phyloP scores from a whole-genome alignment of 2,329 filamentous ascomycete genomes.

The Fusarium globosum region DNA sequence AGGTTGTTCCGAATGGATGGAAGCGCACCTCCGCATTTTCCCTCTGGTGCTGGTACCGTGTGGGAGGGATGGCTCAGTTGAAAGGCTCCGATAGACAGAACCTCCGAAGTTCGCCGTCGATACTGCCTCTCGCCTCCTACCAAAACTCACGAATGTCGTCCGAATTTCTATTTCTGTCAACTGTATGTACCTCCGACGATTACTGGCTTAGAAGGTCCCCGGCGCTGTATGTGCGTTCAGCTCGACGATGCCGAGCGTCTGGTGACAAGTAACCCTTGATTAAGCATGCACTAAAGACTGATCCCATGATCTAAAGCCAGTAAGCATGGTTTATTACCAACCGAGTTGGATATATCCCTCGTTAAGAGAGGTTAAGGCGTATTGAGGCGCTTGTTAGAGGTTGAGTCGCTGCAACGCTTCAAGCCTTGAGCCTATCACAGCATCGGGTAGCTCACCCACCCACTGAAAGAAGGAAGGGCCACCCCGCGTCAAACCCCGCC shows the following conservation, averaged over 20 bases:
- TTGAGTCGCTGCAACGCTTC: constrained; percentile 12
- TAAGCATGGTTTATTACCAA: constrained; percentile 1
- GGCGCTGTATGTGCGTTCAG: background rate
- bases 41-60: background rate
- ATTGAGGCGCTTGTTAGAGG: constrained; percentile 16
- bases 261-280: constrained; percentile 19
- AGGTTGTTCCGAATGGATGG: background rate
- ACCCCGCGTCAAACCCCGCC: constrained; percentile 40
- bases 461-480: constrained; percentile 3
- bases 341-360: constrained; percentile 26
- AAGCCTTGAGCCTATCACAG: background rate
- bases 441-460: background rate
- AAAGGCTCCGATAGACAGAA: background rate
- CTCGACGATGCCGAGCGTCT: background rate
- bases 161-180: background rate
- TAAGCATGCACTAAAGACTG: constrained; percentile 20
- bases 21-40: constrained; percentile 2
- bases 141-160: background rate
- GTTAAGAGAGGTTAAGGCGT: background rate
- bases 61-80: background rate
- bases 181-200: background rate
- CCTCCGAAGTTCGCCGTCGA: background rate
- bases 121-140: too few species aligned
- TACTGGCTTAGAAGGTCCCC: background rate
- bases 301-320: constrained; percentile 25